Conservation (phyloP, 2,329 filamentous ascomycete genomes). For the Keithomyces neogunnii region DNA sequence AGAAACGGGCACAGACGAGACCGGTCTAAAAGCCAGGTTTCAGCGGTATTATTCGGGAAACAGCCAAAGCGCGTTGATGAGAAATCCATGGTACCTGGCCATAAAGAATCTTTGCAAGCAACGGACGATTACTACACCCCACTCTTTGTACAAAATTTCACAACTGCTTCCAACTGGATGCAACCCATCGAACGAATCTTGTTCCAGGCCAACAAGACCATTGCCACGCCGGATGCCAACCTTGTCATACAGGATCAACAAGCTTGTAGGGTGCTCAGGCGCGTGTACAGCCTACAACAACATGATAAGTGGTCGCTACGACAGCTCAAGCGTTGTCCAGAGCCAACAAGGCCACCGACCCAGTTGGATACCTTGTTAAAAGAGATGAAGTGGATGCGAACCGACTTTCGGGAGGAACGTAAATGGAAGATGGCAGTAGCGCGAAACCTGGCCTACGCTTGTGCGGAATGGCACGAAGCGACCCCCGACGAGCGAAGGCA, state of each 20-base stretch:
- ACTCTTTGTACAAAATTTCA: conserved; percentile 50
- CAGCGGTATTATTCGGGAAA: conserved; percentile 72
- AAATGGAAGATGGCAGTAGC: conserved; percentile 88
- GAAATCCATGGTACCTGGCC: conserved; percentile 32
- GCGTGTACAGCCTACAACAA: conserved; percentile 86
- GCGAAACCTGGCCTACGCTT: conserved; percentile 71
- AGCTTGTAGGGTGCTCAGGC: conserved; percentile 74
- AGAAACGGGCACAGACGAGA: conserved; percentile 38
- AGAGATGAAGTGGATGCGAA: conserved; percentile 97
- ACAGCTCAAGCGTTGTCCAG: conserved; percentile 75
- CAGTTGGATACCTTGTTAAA: conserved; percentile 83
- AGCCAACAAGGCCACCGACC: conserved; percentile 66
- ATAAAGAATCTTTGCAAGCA: conserved; percentile 33
- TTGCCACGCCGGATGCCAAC: conserved; percentile 78
- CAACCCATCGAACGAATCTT: conserved; percentile 63
- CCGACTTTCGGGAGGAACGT: conserved; percentile 86
- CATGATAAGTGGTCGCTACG: conserved; percentile 87
- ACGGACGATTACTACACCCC: conserved; percentile 58
- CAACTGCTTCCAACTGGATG: conserved; percentile 48
- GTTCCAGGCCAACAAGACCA: conserved; percentile 76
- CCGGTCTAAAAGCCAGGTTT: conserved; percentile 56
- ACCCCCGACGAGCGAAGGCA: conserved; percentile 52
- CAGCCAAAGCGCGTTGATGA: conserved; percentile 43
- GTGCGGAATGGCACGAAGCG: conserved; percentile 71
- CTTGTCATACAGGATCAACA: conserved; percentile 79